A percentile compares a stretch with the other conserved stretches of the same genome.
Conservation (phyloP, 768 basidiomycete genomes). For the Calocera cornea region DNA sequence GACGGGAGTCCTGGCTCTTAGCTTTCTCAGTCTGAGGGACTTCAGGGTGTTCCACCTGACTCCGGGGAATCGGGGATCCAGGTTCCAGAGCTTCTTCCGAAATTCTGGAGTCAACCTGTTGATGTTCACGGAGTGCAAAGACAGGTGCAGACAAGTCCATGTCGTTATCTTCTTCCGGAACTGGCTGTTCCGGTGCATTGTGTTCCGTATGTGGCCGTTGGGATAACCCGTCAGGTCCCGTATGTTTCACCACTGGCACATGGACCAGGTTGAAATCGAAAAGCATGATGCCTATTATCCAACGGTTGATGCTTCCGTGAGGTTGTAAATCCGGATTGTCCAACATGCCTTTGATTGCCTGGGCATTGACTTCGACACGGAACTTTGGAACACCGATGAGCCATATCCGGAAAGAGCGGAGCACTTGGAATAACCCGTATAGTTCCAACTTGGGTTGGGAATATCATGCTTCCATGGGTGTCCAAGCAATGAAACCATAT, state of each 20-base stretch:
- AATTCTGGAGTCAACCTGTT: no score
- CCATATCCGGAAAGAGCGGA: constrained; percentile 21
- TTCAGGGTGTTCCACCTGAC: no score
- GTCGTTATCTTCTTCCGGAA: no score
- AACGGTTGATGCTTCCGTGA: background rate
- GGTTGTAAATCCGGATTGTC: constrained; percentile 15
- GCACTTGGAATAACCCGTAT: constrained; percentile 27
- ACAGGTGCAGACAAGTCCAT: no score
- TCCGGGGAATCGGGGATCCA: no score
- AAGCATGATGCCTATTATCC: background rate
- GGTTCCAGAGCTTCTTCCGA: no score
- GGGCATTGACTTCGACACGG: constrained; percentile 17
- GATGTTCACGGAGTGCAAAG: no score
- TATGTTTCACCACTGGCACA: constrained; percentile 19
- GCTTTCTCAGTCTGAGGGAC: no score
- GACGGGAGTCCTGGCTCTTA: no score
- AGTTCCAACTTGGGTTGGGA: constrained; percentile 33
- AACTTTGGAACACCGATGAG: constrained; percentile 17
- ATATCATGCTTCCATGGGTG: constrained; percentile 23
- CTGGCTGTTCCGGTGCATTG: no score
- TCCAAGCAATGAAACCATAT: constrained; percentile 31
- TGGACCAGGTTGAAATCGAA: constrained; percentile 15
- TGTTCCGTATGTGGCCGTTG: no score
- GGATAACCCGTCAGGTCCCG: constrained; percentile 25
- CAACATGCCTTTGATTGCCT: constrained; percentile 23